These are phyloP conservation scores for Solanum clarkiae DNA, from an alignment of 257 asterid species.

Conservation along the genomic window DNA sequence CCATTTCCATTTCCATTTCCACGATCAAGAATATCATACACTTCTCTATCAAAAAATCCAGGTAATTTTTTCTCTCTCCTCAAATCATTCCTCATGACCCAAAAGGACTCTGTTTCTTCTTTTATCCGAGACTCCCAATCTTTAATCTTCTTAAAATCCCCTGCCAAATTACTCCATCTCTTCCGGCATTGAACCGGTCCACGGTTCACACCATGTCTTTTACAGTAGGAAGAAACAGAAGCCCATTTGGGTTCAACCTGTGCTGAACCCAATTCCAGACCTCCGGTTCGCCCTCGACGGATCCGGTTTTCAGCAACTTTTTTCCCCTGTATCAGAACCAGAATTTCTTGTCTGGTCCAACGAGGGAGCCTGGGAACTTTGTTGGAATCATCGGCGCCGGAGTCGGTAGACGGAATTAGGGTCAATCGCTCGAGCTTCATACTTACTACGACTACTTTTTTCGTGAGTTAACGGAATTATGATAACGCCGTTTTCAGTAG, in stretches of 20 bases:
- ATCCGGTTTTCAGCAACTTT: constrained; percentile 64
- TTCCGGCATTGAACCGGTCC: constrained; percentile 97
- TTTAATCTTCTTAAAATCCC: constrained; percentile 80
- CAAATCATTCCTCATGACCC: constrained; percentile 91
- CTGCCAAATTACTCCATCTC: constrained; percentile 90
- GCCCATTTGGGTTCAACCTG: constrained; percentile 93
- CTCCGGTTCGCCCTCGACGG: constrained; percentile 47
- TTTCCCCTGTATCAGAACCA: constrained; percentile 79
- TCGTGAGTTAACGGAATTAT: neutral
- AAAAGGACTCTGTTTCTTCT: constrained; percentile 74
- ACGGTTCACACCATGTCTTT: constrained; percentile 79
- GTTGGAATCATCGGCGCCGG: constrained; percentile 33
- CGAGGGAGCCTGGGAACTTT: constrained; percentile 71
- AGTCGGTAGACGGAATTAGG: constrained; percentile 32
- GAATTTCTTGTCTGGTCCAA: constrained; percentile 86
- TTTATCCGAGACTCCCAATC: constrained; percentile 61
- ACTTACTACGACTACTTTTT: neutral
- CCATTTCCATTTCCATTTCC: constrained; percentile 5
- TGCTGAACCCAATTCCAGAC: constrained; percentile 51
- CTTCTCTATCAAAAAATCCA: constrained; percentile 82
- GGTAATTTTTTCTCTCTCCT: constrained; percentile 84
- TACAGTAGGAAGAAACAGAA: constrained; percentile 74
- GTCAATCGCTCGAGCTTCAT: constrained; percentile 59
- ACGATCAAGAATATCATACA: constrained; percentile 66
- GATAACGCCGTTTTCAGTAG: neutral